Evolutionary conservation across 768 basidiomycete genomes (phyloP).

Genomic region (Astraeus odoratus): DNA sequence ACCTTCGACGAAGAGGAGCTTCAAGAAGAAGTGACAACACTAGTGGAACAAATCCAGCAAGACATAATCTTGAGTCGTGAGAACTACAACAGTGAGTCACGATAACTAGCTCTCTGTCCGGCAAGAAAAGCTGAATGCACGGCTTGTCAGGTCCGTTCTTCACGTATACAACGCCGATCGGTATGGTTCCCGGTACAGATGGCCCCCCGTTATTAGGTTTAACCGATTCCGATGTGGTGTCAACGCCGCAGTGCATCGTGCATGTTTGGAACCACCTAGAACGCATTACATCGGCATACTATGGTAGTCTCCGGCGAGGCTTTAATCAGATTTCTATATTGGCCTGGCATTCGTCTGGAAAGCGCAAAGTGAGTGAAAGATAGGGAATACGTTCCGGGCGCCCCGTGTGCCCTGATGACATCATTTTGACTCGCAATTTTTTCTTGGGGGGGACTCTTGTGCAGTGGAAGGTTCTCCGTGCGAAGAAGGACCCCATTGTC

Average conservation of each 20-base stretch:
- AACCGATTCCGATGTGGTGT: constrained; percentile 24
- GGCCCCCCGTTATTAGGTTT: constrained; percentile 7
- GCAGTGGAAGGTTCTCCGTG: constrained; percentile 21
- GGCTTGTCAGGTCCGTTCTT: constrained; percentile 23
- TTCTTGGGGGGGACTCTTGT: no score
- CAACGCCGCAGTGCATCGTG: constrained; percentile 16
- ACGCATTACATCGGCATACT: no score
- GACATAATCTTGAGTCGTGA: constrained; percentile 17
- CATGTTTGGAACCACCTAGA: no score
- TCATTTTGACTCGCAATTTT: background rate
- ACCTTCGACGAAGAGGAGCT: constrained; percentile 38
- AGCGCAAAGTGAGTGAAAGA: constrained; percentile 25
- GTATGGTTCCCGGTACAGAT: constrained; percentile 2
- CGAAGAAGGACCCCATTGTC: constrained; percentile 14
- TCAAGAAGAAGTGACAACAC: constrained; percentile 31
- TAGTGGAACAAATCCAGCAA: constrained; percentile 36
- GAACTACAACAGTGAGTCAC: constrained; percentile 16
- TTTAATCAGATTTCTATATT: constrained; percentile 31
- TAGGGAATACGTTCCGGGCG: background rate
- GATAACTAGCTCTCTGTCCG: background rate
- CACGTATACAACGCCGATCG: constrained; percentile 12
- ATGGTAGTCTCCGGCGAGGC: no score
- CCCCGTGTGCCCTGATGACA: background rate
- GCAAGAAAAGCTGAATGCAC: constrained; percentile 1
- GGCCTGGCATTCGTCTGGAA: constrained; percentile 39